Percentiles rank a stretch among this genome's conserved stretches.
Evolutionary conservation across 805 yeast genomes (phyloP).

Genomic region (Saccharomycopsis javanensis): DNA sequence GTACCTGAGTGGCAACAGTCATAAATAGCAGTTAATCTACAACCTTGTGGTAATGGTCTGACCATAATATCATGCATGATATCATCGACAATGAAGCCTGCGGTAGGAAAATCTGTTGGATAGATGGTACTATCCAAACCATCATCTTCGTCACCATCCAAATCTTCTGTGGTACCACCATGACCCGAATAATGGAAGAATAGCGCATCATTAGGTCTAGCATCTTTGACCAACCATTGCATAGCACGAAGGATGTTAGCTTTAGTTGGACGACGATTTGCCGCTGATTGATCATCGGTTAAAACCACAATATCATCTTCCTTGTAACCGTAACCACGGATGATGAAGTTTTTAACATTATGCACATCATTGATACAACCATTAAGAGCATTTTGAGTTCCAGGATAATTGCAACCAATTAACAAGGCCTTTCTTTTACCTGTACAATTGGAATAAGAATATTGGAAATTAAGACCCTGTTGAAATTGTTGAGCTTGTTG

Average conservation of each 20-base stretch:
- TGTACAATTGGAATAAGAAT: slow-evolving; percentile 46
- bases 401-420: slow-evolving; percentile 61
- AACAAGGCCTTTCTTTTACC: slow-evolving; percentile 58
- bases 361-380: slow-evolving; percentile 67
- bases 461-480: slow-evolving; percentile 19
- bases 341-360: slow-evolving; percentile 35
- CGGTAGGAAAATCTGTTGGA: slow-evolving; percentile 51
- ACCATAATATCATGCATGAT: slow-evolving; percentile 54
- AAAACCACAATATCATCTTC: slow-evolving; percentile 37
- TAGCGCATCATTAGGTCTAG: slow-evolving; percentile 55
- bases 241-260: slow-evolving; percentile 60
- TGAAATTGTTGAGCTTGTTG: slow-evolving; percentile 14
- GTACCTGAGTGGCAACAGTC: slow-evolving; percentile 76
- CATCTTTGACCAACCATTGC: slow-evolving; percentile 64
- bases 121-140: slow-evolving; percentile 55
- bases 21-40: slow-evolving; percentile 57
- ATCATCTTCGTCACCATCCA: slow-evolving; percentile 53
- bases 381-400: slow-evolving; percentile 41
- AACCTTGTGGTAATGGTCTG: slow-evolving; percentile 51
- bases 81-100: slow-evolving; percentile 61
- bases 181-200: slow-evolving; percentile 72
- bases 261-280: slow-evolving; percentile 40
- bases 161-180: slow-evolving; percentile 56
- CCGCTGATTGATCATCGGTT: slow-evolving; percentile 36
- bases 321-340: slow-evolving; percentile 21